A percentile compares a stretch with the other conserved stretches of the same genome.
These are phyloP conservation scores for Chrysosporium queenslandicum DNA, from an alignment of 2,329 filamentous ascomycete genomes.

Conservation along the genomic window DNA sequence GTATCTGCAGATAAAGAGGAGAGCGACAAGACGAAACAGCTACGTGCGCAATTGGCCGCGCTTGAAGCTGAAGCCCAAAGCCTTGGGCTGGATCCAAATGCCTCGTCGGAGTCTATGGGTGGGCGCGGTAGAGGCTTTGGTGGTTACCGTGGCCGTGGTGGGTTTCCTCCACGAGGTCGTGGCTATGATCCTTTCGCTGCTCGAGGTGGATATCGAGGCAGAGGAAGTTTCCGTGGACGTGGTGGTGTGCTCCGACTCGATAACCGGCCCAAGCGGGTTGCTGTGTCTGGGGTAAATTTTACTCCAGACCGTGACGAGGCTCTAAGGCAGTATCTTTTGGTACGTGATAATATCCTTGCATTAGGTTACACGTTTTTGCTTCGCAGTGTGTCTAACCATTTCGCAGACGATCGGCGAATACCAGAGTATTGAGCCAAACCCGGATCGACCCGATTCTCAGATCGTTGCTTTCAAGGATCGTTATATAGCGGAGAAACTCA, in stretches of 20 bases:
- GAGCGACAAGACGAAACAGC: constrained; percentile 42
- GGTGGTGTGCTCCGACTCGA: constrained; percentile 48
- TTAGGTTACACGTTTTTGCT: background rate
- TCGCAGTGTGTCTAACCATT: background rate
- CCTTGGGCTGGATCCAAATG: constrained; percentile 42
- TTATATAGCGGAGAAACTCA: constrained; percentile 47
- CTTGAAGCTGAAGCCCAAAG: constrained; percentile 47
- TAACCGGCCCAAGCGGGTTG: constrained; percentile 47
- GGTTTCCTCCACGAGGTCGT: constrained; percentile 24
- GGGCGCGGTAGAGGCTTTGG: constrained; percentile 23
- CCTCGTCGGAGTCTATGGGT: constrained; percentile 24
- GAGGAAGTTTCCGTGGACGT: constrained; percentile 33
- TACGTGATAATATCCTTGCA: constrained; percentile 22
- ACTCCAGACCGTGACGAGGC: constrained; percentile 45
- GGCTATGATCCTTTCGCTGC: constrained; percentile 33
- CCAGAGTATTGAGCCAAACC: constrained; percentile 36
- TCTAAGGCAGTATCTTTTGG: constrained; percentile 47
- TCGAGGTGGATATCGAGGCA: constrained; percentile 35
- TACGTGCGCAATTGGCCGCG: constrained; percentile 46
- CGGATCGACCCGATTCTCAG: constrained; percentile 32
- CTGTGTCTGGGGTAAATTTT: constrained; percentile 41
- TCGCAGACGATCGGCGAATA: constrained; percentile 39
- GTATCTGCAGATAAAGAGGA: constrained; percentile 26
- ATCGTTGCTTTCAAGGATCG: constrained; percentile 41
- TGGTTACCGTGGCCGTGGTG: constrained; percentile 28